Conservation (phyloP, 164 flowering plant species). For the Chimonanthus praecox region DNA sequence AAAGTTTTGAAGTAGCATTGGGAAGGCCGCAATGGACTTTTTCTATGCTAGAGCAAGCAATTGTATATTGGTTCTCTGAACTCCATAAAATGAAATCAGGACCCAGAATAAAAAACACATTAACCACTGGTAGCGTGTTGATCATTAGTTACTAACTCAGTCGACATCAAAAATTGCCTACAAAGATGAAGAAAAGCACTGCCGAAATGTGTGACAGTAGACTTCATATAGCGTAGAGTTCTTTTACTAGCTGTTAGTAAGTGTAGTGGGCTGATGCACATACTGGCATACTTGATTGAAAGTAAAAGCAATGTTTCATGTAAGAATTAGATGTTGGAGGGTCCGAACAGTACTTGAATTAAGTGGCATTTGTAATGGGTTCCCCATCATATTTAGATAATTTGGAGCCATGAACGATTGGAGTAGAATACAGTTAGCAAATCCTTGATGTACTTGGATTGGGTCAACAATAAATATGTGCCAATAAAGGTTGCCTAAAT, state of each 20-base stretch:
- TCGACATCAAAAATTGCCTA: not conserved
- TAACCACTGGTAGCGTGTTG: not conserved
- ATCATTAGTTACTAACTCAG: slow-evolving; percentile 1
- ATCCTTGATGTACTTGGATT: not conserved
- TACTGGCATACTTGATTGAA: not conserved
- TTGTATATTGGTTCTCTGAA: not conserved
- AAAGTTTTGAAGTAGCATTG: not conserved
- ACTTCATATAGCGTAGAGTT: too few relatives aligned
- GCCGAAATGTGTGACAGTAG: too few relatives aligned
- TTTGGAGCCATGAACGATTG: not conserved
- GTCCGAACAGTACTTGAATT: not conserved
- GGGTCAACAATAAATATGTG: not conserved
- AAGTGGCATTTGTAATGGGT: not conserved
- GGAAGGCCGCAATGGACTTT: not conserved
- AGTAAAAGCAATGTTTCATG: not conserved
- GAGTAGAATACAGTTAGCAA: not conserved
- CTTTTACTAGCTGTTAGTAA: not conserved
- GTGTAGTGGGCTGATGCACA: not conserved
- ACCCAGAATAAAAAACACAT: not conserved
- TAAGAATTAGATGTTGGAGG: not conserved
- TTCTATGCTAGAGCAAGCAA: not conserved
- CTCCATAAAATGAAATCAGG: not conserved
- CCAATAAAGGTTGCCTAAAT: too few relatives aligned
- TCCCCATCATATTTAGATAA: not conserved
- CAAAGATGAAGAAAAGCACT: too few relatives aligned